Evolutionary conservation across 2,329 filamentous ascomycete species (phyloP).

Genomic region (Aspergillus sp.): DNA sequence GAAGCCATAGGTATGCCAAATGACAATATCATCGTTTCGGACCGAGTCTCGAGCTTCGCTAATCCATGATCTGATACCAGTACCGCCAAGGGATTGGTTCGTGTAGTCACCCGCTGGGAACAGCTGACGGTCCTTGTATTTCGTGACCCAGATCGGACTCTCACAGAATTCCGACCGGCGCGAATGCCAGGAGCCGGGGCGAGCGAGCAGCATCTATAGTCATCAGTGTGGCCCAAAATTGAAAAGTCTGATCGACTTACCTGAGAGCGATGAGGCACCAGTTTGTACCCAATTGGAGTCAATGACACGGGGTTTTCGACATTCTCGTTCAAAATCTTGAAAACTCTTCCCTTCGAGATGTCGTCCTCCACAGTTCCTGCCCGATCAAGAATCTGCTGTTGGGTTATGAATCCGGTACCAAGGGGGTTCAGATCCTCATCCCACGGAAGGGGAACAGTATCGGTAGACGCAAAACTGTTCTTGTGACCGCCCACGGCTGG

Average conservation of each 20-base stretch:
- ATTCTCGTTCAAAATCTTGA: conserved; percentile 59
- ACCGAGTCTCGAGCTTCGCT: conserved; percentile 17
- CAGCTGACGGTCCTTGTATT: conserved; percentile 52
- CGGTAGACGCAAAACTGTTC: conserved; percentile 57
- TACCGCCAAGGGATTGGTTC: conserved; percentile 45
- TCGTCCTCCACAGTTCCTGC: conserved; percentile 49
- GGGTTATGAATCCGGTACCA: conserved; percentile 52
- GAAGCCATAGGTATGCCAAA: conserved; percentile 31
- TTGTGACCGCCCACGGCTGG: conserved; percentile 42
- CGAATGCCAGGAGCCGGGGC: conserved; percentile 50
- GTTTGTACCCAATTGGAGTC: conserved; percentile 57
- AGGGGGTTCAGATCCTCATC: conserved; percentile 52
- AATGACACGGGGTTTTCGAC: conserved; percentile 54
- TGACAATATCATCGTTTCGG: conserved; percentile 33
- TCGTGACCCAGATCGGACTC: conserved; percentile 56
- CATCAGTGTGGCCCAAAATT: too few species aligned
- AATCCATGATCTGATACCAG: conserved; percentile 26
- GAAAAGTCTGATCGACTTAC: neutral
- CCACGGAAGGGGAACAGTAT: conserved; percentile 59
- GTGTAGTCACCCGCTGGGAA: conserved; percentile 55
- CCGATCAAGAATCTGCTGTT: conserved; percentile 43
- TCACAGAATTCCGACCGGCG: conserved; percentile 54
- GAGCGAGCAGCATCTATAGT: conserved; percentile 54
- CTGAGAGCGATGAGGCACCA: conserved; percentile 54
- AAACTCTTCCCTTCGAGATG: conserved; percentile 46